Base-by-base conservation (phyloP, 2,329 filamentous ascomycete species). In the Aotearoamyces nothofagi region DNA sequence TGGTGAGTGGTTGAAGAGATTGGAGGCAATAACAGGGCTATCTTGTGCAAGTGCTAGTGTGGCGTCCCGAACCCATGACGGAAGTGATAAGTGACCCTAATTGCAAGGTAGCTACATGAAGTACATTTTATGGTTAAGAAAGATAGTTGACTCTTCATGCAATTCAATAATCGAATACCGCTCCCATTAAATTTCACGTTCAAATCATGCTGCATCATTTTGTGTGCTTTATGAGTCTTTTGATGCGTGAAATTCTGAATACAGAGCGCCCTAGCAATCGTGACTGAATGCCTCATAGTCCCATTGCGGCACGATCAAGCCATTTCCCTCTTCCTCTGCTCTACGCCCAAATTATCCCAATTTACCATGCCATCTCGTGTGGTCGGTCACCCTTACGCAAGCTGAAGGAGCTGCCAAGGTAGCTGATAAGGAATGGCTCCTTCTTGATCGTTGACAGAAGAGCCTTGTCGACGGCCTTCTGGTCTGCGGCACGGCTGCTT, bases 301-400 rank as follows among this genome's bases (percentile, higher is more conserved):
- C 61, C 64, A 61, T 54, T 55, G 56, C 48, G 49, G 50, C 53
- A 47, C 53, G 51, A 52, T 52, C 52, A 51, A 46, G 46, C 50
- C 43, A 54, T 52, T 52, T 55, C 59, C 54, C 57, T 57, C 57
- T 58, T 58, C 56, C 51, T 43, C 41, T 50, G 47, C 39, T 52
- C 51, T 45, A 44, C 44, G 41, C 46, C 45, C 39, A 35, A 39
- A 39, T 29, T 30, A 34, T 31, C 39, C 39, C 19, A n/a, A 20
- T 20, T 66, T 94, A 98, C 76, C 87, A 98, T 67, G 82, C 81
- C 90, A 98, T 96, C 77, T 92, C 82, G 69, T 98, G 90, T 66
- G 90, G 90, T 78, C 87, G 86, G 74, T 98, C 87, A 56, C 90
- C 90, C 72, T 86, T 94, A 68, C 87, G 81, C 64, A 98, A 78